phyloP scores from a whole-genome alignment of 306 rosid species.

The Cicer judaicum region DNA sequence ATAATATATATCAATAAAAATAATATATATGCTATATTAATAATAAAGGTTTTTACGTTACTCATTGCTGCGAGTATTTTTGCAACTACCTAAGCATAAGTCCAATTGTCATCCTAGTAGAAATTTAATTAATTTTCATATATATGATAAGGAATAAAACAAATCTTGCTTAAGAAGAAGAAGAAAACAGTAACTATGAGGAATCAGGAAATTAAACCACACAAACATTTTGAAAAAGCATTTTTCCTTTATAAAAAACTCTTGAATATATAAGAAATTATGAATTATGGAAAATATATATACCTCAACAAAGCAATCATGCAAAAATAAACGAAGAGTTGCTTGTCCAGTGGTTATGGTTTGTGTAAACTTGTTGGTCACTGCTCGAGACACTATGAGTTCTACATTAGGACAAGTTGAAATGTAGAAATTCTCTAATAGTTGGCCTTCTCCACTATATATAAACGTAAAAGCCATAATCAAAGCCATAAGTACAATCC shows the following conservation, averaged over 20 bases:
- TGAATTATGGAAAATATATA: background rate
- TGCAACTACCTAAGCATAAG: no score
- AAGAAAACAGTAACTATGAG: no score
- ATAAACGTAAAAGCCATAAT: conserved; percentile 35
- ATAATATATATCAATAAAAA: no score
- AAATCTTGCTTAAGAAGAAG: no score
- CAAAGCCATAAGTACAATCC: conserved; percentile 38
- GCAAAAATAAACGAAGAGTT: conserved; percentile 83
- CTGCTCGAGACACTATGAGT: conserved; percentile 64
- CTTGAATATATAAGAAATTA: background rate
- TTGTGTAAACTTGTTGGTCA: conserved; percentile 58
- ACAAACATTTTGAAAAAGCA: no score
- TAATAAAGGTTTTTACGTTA: no score
- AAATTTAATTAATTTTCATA: no score
- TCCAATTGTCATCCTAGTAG: no score
- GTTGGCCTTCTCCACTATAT: conserved; percentile 49
- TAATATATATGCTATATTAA: no score
- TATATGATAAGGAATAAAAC: no score
- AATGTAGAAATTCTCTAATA: conserved; percentile 64
- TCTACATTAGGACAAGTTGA: conserved; percentile 75
- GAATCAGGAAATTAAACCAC: no score
- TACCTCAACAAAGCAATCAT: conserved; percentile 89
- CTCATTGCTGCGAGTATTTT: no score
- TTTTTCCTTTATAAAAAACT: background rate
- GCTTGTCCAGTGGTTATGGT: conserved; percentile 65